phyloP scores from a whole-genome alignment of 1,139 yeast genomes.

The Pichia sp. region DNA sequence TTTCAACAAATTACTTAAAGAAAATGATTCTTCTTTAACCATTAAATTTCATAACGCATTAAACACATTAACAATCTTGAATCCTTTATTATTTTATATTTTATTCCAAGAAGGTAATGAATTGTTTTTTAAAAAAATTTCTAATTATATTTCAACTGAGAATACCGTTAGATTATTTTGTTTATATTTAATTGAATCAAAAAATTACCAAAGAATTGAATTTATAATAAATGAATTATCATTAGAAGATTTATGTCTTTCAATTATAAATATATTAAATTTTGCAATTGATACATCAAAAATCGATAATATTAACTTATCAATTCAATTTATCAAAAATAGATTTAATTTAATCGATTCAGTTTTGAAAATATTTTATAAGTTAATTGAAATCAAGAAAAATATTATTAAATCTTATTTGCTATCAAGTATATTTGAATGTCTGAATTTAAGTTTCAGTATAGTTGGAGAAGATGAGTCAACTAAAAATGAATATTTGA shows the following conservation, averaged over 20 bases:
- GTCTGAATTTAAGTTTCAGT: slow-evolving; percentile 18
- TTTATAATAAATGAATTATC: slow-evolving; percentile 14
- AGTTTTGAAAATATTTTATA: slow-evolving; percentile 16
- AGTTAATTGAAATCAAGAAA: slow-evolving; percentile 11
- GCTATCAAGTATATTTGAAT: slow-evolving; percentile 20
- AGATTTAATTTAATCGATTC: slow-evolving; percentile 19
- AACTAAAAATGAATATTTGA: slow-evolving; percentile 1
- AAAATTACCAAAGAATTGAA: slow-evolving; percentile 4
- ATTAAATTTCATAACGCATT: slow-evolving; percentile 22
- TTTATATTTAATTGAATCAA: slow-evolving; percentile 12
- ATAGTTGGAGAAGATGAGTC: slow-evolving; percentile 7
- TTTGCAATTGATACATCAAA: slow-evolving; percentile 24
- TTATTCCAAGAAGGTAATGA: slow-evolving; percentile 18
- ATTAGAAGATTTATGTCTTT: slow-evolving; percentile 22
- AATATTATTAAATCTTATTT: slow-evolving; percentile 16
- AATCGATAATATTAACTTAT: slow-evolving; percentile 23
- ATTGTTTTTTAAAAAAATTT: slow-evolving; percentile 10
- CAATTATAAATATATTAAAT: slow-evolving; percentile 18
- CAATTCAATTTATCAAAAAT: slow-evolving; percentile 27
- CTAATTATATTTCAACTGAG: slow-evolving; percentile 22
- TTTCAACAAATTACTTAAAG: slow-evolving; percentile 13
- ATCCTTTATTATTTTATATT: slow-evolving; percentile 20
- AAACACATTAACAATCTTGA: slow-evolving; percentile 21
- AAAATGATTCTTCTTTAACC: slow-evolving; percentile 12
- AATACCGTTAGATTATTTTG: slow-evolving; percentile 26